A percentile compares a stretch with the other conserved stretches of the same genome.
phyloP scores from a whole-genome alignment of 371 early-diverging fungal species.

The Batkoa obscura region DNA sequence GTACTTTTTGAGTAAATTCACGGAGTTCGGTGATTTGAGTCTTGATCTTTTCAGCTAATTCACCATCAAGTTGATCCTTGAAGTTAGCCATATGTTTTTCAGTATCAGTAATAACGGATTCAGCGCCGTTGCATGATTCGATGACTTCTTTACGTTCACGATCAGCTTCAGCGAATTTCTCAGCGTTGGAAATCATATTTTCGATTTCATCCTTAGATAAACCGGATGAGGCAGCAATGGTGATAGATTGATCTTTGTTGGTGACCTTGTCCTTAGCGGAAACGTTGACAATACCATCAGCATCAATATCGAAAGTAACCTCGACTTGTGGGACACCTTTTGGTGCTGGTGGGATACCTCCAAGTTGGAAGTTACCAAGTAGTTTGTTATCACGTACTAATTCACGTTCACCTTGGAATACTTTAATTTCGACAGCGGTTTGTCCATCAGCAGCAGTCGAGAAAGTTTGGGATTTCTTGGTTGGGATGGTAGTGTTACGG shows the following conservation, averaged over 20 bases:
- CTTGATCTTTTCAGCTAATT: constrained; percentile 62
- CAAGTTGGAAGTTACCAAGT: constrained; percentile 92
- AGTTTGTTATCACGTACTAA: constrained; percentile 93
- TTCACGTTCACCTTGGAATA: constrained; percentile 99
- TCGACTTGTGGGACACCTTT: constrained; percentile 85
- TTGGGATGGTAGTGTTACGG: constrained; percentile 98
- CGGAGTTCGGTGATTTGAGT: constrained; percentile 57
- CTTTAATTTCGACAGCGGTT: constrained; percentile 92
- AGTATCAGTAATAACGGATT: constrained; percentile 73
- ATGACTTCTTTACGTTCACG: constrained; percentile 79
- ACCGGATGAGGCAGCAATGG: constrained; percentile 94
- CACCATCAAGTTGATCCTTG: constrained; percentile 75
- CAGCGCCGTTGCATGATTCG: constrained; percentile 85
- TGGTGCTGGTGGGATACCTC: constrained; percentile 71
- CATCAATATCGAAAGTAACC: constrained; percentile 98
- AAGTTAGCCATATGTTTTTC: constrained; percentile 87
- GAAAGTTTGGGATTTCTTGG: constrained; percentile 98
- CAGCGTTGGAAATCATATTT: constrained; percentile 88
- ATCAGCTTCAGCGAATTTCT: constrained; percentile 79
- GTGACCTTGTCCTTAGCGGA: constrained; percentile 95
- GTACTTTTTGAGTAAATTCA: constrained; percentile 41
- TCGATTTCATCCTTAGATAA: constrained; percentile 90
- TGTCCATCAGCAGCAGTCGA: constrained; percentile 99
- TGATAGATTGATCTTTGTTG: constrained; percentile 85
- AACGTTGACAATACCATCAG: constrained; percentile 98